Percentiles rank a stretch among this genome's conserved stretches.
Conservation (phyloP, 2,329 filamentous ascomycete species). For the Knufia fluminis region DNA sequence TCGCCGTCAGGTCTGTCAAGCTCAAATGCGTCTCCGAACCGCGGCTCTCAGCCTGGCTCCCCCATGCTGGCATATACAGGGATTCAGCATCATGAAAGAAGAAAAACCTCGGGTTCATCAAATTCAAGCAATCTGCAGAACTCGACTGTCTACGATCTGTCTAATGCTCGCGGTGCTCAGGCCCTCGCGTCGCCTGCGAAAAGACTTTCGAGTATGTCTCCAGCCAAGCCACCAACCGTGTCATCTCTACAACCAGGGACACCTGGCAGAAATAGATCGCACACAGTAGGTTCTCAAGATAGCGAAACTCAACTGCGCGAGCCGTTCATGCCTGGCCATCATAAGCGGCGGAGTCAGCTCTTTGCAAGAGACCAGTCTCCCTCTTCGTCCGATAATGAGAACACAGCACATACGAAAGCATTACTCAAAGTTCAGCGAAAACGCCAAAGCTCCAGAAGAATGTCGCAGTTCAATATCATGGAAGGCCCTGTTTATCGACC, state of each 20-base stretch:
- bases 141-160: constrained; percentile 6
- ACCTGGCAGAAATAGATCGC: constrained; percentile 65
- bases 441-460: constrained; percentile 85
- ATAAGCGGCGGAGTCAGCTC: constrained; percentile 86
- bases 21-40: constrained; percentile 75
- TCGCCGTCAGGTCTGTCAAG: constrained; percentile 77
- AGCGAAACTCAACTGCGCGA: constrained; percentile 58
- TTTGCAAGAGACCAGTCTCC: constrained; percentile 76
- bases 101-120: constrained; percentile 86
- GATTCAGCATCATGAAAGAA: constrained; percentile 69
- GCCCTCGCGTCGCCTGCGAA: constrained; percentile 3
- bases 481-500: constrained; percentile 82
- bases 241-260: constrained; percentile 54
- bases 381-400: constrained; percentile 91
- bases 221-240: constrained; percentile 51
- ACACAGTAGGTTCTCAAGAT: constrained; percentile 91
- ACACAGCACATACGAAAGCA: constrained; percentile 76
- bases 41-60: constrained; percentile 74
- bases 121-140: constrained; percentile 56
- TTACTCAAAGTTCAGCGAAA: constrained; percentile 85
- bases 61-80: constrained; percentile 96
- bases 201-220: constrained; percentile 36
- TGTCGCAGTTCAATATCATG: constrained; percentile 81
- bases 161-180: not conserved
- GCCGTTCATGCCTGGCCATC: constrained; percentile 58